Conservation (phyloP, 2,329 filamentous ascomycete genomes). For the Cadophora sp. region DNA sequence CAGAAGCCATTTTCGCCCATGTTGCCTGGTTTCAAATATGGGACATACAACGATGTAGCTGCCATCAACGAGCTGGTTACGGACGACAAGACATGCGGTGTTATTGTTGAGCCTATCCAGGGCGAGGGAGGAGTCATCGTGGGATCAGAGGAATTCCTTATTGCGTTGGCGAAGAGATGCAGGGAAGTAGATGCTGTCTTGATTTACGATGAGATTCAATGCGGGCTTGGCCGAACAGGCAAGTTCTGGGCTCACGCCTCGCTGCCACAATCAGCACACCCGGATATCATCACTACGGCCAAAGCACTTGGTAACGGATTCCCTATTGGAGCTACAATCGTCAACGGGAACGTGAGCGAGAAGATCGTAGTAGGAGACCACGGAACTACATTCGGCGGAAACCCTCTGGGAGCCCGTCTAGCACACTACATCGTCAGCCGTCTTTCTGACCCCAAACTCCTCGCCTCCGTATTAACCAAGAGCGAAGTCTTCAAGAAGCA, state of each 20-base stretch:
- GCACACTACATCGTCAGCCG: slow-evolving; percentile 86
- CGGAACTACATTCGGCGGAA: slow-evolving; percentile 78
- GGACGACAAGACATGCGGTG: slow-evolving; percentile 85
- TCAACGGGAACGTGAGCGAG: slow-evolving; percentile 66
- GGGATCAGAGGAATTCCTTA: slow-evolving; percentile 82
- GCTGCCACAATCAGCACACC: slow-evolving; percentile 81
- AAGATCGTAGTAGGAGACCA: slow-evolving; percentile 72
- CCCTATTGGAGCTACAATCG: slow-evolving; percentile 84
- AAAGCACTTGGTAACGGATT: slow-evolving; percentile 98
- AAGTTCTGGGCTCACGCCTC: slow-evolving; percentile 86
- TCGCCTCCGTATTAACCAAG: slow-evolving; percentile 73
- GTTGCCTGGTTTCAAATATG: slow-evolving; percentile 91
- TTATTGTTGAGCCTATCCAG: slow-evolving; percentile 97
- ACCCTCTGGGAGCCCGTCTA: slow-evolving; percentile 72
- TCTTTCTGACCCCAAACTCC: slow-evolving; percentile 74
- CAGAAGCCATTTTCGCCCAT: slow-evolving; percentile 94
- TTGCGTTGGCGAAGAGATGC: slow-evolving; percentile 83
- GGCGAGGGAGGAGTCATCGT: slow-evolving; percentile 93
- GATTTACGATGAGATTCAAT: slow-evolving; percentile 98
- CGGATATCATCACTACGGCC: slow-evolving; percentile 91
- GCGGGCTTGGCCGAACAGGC: slow-evolving; percentile 87
- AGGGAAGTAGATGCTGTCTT: slow-evolving; percentile 87
- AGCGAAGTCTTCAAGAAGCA: slow-evolving; percentile 63
- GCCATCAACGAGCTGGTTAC: slow-evolving; percentile 78
- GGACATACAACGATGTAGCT: slow-evolving; percentile 81